Percentiles rank a stretch among this genome's conserved stretches.
These are phyloP conservation scores for Globisporangium spinosum DNA, from an alignment of 352 stramenopile species.

Conservation along the genomic window DNA sequence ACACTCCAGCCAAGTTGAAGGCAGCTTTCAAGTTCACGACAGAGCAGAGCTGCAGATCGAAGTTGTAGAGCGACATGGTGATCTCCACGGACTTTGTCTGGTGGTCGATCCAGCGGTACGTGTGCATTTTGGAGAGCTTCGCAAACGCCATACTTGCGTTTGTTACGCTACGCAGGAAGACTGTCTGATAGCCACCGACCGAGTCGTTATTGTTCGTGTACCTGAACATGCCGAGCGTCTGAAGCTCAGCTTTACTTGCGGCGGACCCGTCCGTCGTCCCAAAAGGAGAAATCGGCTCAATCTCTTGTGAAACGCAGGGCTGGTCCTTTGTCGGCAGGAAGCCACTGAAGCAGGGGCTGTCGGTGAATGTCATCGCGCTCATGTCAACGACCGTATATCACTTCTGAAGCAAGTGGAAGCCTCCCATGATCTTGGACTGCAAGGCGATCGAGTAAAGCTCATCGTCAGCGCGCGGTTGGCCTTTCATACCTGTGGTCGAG, in stretches of 20 bases:
- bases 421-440: conserved; percentile 53
- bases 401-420: conserved; percentile 59
- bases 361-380: conserved; percentile 29
- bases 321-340: conserved; percentile 33
- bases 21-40: conserved; percentile 46
- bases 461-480: conserved; percentile 8
- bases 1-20: conserved; percentile 56
- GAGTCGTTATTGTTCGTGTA: conserved; percentile 35
- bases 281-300: neutral
- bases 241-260: conserved; percentile 29
- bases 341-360: conserved; percentile 45
- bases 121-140: conserved; percentile 32
- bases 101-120: conserved; percentile 46
- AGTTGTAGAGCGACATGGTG: conserved; percentile 55
- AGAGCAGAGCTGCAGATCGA: conserved; percentile 48
- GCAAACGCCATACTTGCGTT: conserved; percentile 26
- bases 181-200: conserved; percentile 42
- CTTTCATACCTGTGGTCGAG: conserved; percentile 21
- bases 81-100: conserved; percentile 52
- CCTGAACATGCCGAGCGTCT: conserved; percentile 47
- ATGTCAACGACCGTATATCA: conserved; percentile 49
- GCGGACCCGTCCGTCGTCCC: neutral
- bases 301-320: conserved; percentile 20
- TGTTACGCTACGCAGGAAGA: conserved; percentile 45
- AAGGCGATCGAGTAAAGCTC: conserved; percentile 44